Evolutionary conservation across 768 basidiomycete genomes (phyloP), one percentile per base, ranked within the genome.

Genomic region (Boletus sp.): DNA sequence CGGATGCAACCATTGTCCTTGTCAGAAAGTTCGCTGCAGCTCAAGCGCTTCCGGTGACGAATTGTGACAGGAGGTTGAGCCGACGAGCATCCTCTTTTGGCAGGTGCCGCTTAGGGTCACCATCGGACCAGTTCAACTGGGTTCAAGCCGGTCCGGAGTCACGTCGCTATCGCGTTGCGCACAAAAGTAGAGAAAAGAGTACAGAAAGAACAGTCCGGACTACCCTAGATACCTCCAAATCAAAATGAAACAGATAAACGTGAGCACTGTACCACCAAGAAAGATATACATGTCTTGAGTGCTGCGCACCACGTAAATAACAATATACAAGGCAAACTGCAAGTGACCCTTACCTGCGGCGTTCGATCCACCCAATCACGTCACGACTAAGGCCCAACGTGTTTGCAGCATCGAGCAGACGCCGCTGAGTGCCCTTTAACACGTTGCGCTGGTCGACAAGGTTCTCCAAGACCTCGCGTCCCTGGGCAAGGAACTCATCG

Each of bases 241-340:
- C 62, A 93, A 72, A 75, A 84, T 95, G 77, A 98, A 98, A 74
- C 89, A 93, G 73, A 97, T 79, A 70, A 98, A 89, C 10, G 96
- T 98, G 71, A 92, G 83, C 24, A 89, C 73, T 1, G 89, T 89
- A 2, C 96, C 96, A 3, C 76, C 87, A 47, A 90, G 71, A 74
- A 99, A 94, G 60, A 99, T 95, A 62, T 92, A 95, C 79, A 89
- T 92, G 69, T 99, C 96, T 70, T 96, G 95, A 42, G 89, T 94
- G 68, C 95, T 96, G 70, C 10, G 42, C 35, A 52, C 46, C 50
- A 36, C 36, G 67, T 70, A 37, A 66, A 36, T 18, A 5, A 48
- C 9, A 24, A 24, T 24, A 15, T 24, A 44, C 57, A 50, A 44
- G 46, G 24, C n/a, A 5, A 40, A 32, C 2, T 39, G 17, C 24